A percentile compares a stretch with the other conserved stretches of the same genome.
Evolutionary conservation across 1,284 basidiomycete species (phyloP).

Genomic region (Somion occarium): DNA sequence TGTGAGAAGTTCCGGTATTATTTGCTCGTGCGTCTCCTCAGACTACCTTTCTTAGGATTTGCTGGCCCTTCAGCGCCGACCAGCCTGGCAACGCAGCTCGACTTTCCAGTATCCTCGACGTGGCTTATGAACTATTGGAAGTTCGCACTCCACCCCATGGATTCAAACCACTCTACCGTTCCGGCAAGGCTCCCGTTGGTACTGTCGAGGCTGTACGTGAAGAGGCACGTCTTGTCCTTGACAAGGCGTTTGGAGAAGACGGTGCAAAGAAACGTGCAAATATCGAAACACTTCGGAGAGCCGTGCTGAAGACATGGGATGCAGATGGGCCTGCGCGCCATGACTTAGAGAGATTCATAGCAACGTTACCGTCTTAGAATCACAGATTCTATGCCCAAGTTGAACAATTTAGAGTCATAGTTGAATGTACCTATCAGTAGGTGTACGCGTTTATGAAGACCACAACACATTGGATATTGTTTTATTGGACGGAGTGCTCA

Average conservation of each 20-base stretch:
- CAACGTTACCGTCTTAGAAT: too few species aligned
- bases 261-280: constrained; percentile 15
- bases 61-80: constrained; percentile 15
- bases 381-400: too few species aligned
- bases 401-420: too few species aligned
- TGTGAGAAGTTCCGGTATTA: constrained; percentile 8
- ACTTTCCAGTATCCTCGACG: constrained; percentile 13
- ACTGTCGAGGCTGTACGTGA: constrained; percentile 13
- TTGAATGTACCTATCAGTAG: too few species aligned
- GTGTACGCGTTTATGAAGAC: too few species aligned
- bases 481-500: too few species aligned
- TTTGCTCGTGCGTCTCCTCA: background rate
- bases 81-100: constrained; percentile 16
- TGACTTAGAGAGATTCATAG: background rate
- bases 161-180: constrained; percentile 16
- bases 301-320: constrained; percentile 8
- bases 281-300: constrained; percentile 7
- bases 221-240: constrained; percentile 8
- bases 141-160: constrained; percentile 17
- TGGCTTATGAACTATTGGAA: constrained; percentile 23
- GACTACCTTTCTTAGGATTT: constrained; percentile 3
- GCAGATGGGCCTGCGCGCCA: constrained; percentile 2
- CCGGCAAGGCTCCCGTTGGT: constrained; percentile 8
- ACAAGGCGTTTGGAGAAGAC: constrained; percentile 9
- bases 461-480: too few species aligned